These are phyloP conservation scores for Plantago elongata DNA, from an alignment of 257 asterid genomes.

Conservation along the genomic window DNA sequence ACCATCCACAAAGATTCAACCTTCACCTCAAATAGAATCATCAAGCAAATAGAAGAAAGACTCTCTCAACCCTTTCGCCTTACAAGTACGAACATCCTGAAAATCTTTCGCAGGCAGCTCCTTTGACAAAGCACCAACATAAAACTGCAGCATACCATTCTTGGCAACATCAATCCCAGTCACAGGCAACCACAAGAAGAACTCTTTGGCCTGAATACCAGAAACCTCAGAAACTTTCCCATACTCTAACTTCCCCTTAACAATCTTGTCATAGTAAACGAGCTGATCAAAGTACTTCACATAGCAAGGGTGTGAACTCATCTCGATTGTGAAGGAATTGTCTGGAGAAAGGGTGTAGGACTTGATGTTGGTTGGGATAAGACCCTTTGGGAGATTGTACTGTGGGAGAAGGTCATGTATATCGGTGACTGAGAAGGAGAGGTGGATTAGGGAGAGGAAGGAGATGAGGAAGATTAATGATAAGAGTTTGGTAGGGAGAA, in stretches of 20 bases:
- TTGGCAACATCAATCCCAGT: conserved; percentile 49
- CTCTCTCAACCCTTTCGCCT: conserved; percentile 28
- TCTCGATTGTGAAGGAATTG: conserved; percentile 37
- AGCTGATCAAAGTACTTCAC: conserved; percentile 48
- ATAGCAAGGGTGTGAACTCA: conserved; percentile 48
- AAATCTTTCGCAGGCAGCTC: conserved; percentile 51
- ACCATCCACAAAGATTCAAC: conserved; percentile 9
- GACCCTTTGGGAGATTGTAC: conserved; percentile 47
- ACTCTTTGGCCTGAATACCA: conserved; percentile 64
- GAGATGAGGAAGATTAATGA: conserved; percentile 27
- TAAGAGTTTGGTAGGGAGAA: background rate
- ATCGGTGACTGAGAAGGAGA: conserved; percentile 23
- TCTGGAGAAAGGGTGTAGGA: conserved; percentile 38
- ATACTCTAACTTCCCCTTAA: conserved; percentile 51
- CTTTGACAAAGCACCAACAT: conserved; percentile 52
- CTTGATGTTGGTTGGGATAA: conserved; percentile 37
- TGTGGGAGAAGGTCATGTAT: conserved; percentile 41
- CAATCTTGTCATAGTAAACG: conserved; percentile 43
- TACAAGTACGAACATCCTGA: conserved; percentile 41
- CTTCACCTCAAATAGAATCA: conserved; percentile 42
- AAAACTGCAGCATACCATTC: conserved; percentile 42
- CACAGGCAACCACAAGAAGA: conserved; percentile 62
- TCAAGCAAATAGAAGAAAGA: conserved; percentile 13
- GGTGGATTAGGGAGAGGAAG: conserved; percentile 26
- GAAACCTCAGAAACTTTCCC: conserved; percentile 57